These are phyloP conservation scores for Neofusicoccum sp. DNA, from an alignment of 2,329 filamentous ascomycete genomes.

Conservation along the genomic window DNA sequence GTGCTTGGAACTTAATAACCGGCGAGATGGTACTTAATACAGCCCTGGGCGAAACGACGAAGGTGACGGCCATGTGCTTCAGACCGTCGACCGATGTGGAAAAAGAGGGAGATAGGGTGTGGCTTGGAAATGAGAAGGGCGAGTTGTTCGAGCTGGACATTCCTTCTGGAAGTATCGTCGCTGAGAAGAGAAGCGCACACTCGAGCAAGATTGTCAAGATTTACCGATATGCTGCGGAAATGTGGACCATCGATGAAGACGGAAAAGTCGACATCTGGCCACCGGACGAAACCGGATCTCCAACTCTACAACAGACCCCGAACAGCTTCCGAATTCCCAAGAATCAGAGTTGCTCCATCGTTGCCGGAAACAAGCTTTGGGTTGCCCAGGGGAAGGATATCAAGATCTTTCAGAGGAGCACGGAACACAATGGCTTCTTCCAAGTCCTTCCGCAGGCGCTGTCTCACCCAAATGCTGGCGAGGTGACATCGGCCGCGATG, in stretches of 20 bases:
- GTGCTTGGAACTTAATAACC: slow-evolving; percentile 81
- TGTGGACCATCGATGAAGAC: slow-evolving; percentile 92
- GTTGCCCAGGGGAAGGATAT: slow-evolving; percentile 84
- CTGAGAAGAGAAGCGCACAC: slow-evolving; percentile 70
- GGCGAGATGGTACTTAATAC: slow-evolving; percentile 77
- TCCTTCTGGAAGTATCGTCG: slow-evolving; percentile 65
- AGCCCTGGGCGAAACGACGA: slow-evolving; percentile 68
- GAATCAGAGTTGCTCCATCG: slow-evolving; percentile 83
- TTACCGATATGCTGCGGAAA: slow-evolving; percentile 78
- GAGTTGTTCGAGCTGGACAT: slow-evolving; percentile 91
- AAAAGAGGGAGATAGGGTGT: slow-evolving; percentile 77
- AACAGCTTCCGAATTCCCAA: slow-evolving; percentile 75
- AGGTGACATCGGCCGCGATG: slow-evolving; percentile 80
- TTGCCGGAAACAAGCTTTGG: slow-evolving; percentile 84
- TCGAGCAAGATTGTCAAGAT: slow-evolving; percentile 77
- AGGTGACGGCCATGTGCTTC: slow-evolving; percentile 77
- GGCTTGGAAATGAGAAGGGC: slow-evolving; percentile 86
- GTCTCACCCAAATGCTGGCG: slow-evolving; percentile 69
- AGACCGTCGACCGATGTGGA: slow-evolving; percentile 76
- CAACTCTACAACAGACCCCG: slow-evolving; percentile 71
- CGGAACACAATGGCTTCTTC: slow-evolving; percentile 66
- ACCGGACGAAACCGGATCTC: slow-evolving; percentile 70
- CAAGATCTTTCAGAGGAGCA: slow-evolving; percentile 73
- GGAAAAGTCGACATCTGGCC: slow-evolving; percentile 87
- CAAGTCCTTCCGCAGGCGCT: slow-evolving; percentile 73